Base-by-base conservation (phyloP, 2,329 filamentous ascomycete genomes). In the Phyllosticta citribraziliensis region DNA sequence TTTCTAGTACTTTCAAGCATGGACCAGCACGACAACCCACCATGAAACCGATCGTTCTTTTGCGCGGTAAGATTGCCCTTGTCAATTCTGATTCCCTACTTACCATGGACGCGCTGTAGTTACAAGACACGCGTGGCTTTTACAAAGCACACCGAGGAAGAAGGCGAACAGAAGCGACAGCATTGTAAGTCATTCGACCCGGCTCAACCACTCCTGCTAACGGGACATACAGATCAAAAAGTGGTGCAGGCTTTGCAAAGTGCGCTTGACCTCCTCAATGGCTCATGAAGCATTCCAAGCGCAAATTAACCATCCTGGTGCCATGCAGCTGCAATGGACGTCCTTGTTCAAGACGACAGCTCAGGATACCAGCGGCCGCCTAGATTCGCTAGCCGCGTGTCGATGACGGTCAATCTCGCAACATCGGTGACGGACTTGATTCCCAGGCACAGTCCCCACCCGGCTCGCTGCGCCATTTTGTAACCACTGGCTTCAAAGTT, bases 101-200 rank as follows among this genome's bases (percentile, higher is more conserved):
- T 17, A 17, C 17, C n/a, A 33, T 35, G 19, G 19, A 57, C 30
- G 25, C 9, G 30, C 35, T 51, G 10, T 64, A 90, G 88, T 60
- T 80, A 96, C 54, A 88, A 87, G 69, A 97, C 92, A 2, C 85
- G 91, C 64, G 85, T 88, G 71, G 80, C 84, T 63, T 88, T 87
- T 71, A 89, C 96, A 30, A 84, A 87, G 64, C 79, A 90, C 52
- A 84, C 87, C 0, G 92, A 96, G 71, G 78, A 84, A 50, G 82
- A 80, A 25, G 79, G 96, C 61, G 84, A 85, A 59, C 81, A 87
- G 66, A 94, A 88, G 70, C 88, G 91, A 69, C 80, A 86, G 63
- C 91, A 96, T 68, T 89, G 91, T 96, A 76, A 77, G 88, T 76
- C 30, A 52, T 8, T 20, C 5, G 33, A n/a, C 19, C 14, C 14